Base-by-base conservation (phyloP, 2,329 filamentous ascomycete species). In the Fusarium liriodendri region DNA sequence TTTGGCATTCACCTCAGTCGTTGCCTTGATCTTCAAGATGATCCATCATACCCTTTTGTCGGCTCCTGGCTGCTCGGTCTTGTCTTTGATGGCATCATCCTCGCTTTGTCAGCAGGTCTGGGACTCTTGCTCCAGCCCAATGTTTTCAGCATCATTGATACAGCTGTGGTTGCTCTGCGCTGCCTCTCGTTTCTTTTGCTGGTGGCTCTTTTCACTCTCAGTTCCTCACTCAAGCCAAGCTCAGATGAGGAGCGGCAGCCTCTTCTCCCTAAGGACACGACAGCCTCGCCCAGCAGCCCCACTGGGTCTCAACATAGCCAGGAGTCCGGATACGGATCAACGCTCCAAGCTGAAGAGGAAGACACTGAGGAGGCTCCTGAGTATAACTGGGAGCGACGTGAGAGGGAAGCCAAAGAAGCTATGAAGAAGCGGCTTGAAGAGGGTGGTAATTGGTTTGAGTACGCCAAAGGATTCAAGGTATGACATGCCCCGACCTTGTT, bases 401-500 rank as follows among this genome's bases (percentile, higher is more conserved):
- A 89, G 77, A 85, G 88, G 45, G 85, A 86, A 79, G 88, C 83
- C 58, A 89, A 84, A 79, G 91, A 87, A 81, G 88, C 83, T 72
- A 92, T 89, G 85, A 85, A 90, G 71, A 92, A 94, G 81, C 89
- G 92, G 4, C 86, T 95, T n/a, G 87, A 92, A 79, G 89, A 93
- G 72, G 89, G 93, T 67, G 94, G 94, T 1, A 94, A 91, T 72
- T 96, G 93, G 93, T 88, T 94, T 74, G 89, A 90, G 50, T 97
- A 97, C 78, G 86, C 92, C 32, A 94, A 93, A 78, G 90, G 92
- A 7, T 97, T 95, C 82, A 85, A 87, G 77, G 89, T 88, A 81
- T 67, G 83, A 71, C 38, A 32, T 52, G n/a, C 22, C 22, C 38
- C 20, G 35, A 37, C 35, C n/a, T 29, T 38, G 18, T 14, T 22